Percentiles rank a stretch among this genome's conserved stretches.
phyloP scores from a whole-genome alignment of 768 basidiomycete genomes.

The Amanita muscaria region DNA sequence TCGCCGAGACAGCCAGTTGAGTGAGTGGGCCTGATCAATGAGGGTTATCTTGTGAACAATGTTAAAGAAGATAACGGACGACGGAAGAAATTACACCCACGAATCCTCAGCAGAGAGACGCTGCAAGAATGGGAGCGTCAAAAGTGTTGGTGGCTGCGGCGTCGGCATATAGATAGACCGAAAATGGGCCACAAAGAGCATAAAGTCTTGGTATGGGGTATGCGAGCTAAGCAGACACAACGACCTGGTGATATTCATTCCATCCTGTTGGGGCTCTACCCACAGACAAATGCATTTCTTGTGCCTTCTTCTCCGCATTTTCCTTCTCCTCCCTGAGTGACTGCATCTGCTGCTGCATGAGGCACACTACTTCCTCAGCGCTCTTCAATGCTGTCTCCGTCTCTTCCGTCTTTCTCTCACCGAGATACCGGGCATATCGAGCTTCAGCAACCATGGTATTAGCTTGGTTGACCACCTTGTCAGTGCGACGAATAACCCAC shows the following conservation, averaged over 20 bases:
- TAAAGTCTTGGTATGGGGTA: conserved; percentile 72
- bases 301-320: conserved; percentile 41
- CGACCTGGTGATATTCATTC: conserved; percentile 20
- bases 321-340: conserved; percentile 60
- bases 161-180: conserved; percentile 59
- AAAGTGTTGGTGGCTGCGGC: conserved; percentile 58
- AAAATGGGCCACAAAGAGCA: conserved; percentile 68
- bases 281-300: conserved; percentile 41
- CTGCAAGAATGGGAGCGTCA: conserved; percentile 70
- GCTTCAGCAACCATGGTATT: conserved; percentile 99
- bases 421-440: conserved; percentile 50
- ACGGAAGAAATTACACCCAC: conserved; percentile 38
- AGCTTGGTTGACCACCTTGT: conserved; percentile 82
- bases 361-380: conserved; percentile 79
- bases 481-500: too few species aligned
- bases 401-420: conserved; percentile 68
- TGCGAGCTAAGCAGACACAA: conserved; percentile 57
- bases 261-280: conserved; percentile 34
- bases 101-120: conserved; percentile 76
- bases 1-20: conserved; percentile 90
- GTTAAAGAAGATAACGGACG: conserved; percentile 10
- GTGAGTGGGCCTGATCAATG: conserved; percentile 88
- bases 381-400: conserved; percentile 70
- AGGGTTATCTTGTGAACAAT: conserved; percentile 67
- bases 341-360: conserved; percentile 85